Percentiles rank a stretch among this genome's conserved stretches.
phyloP scores from a whole-genome alignment of 2,329 filamentous ascomycete species.

The Triangularia setosa region DNA sequence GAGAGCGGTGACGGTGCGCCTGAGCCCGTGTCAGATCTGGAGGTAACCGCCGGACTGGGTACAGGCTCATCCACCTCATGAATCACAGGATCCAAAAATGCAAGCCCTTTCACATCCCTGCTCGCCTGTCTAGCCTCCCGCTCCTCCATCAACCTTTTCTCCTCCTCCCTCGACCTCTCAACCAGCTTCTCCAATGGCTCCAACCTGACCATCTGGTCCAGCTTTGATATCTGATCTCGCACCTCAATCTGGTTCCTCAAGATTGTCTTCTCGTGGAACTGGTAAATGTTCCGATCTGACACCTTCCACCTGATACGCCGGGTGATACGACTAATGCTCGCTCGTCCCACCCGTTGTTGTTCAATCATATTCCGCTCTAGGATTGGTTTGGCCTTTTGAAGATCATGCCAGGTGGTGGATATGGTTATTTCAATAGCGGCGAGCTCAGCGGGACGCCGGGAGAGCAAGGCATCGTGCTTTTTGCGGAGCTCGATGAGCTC shows the following conservation, averaged over 20 bases:
- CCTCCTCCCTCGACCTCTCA: neutral
- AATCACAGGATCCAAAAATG: neutral
- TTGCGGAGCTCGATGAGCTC: conserved; percentile 9
- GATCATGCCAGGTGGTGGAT: neutral
- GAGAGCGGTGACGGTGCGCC: neutral
- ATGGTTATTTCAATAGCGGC: conserved; percentile 2
- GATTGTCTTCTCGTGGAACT: conserved; percentile 3
- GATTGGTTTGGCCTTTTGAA: conserved; percentile 1
- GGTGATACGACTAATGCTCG: neutral
- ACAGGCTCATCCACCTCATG: neutral
- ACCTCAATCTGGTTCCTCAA: conserved; percentile 7
- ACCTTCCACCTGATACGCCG: conserved; percentile 3
- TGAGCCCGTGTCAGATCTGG: neutral
- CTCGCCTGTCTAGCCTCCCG: neutral
- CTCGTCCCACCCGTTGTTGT: neutral
- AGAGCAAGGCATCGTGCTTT: neutral
- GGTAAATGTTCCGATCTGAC: neutral
- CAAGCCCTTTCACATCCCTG: neutral
- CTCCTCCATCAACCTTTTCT: neutral
- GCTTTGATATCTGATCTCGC: conserved; percentile 1
- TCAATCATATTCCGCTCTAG: conserved; percentile 8
- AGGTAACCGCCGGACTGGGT: neutral
- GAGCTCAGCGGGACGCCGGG: neutral
- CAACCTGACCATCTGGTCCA: conserved; percentile 3
- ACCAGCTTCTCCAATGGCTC: neutral